A percentile compares a stretch with the other conserved stretches of the same genome.
These are phyloP conservation scores for Byssochlamys sp. DNA, from an alignment of 2,329 filamentous ascomycete species.

Conservation along the genomic window DNA sequence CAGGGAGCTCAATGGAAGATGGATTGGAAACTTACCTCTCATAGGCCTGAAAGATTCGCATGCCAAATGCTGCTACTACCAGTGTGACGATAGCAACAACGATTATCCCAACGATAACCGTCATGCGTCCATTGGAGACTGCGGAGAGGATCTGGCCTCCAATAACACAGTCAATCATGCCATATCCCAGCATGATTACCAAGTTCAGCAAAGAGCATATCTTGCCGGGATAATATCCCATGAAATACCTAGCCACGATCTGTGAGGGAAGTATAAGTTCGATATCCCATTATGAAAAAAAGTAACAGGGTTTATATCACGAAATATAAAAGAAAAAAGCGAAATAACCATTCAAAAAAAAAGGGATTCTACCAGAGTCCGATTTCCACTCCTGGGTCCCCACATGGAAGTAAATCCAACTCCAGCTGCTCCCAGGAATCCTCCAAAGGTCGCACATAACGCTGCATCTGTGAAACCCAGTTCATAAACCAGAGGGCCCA, in stretches of 20 bases:
- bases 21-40: slow-evolving; percentile 25
- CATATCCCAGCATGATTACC: slow-evolving; percentile 34
- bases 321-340: background rate
- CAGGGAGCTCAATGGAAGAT: background rate
- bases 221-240: slow-evolving; percentile 36
- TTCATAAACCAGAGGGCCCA: slow-evolving; percentile 31
- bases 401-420: slow-evolving; percentile 35
- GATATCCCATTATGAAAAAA: background rate
- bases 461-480: slow-evolving; percentile 34
- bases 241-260: slow-evolving; percentile 34
- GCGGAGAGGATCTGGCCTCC: slow-evolving; percentile 37
- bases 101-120: slow-evolving; percentile 30
- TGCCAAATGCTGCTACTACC: slow-evolving; percentile 31
- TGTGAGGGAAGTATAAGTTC: slow-evolving; percentile 11
- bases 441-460: slow-evolving; percentile 29
- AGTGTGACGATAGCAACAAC: slow-evolving; percentile 27
- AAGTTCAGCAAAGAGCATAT: slow-evolving; percentile 32
- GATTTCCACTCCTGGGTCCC: slow-evolving; percentile 33
- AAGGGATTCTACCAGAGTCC: slow-evolving; percentile 28
- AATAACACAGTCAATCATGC: slow-evolving; percentile 35
- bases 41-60: slow-evolving; percentile 35
- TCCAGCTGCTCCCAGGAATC: slow-evolving; percentile 22
- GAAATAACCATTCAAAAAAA: background rate
- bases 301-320: background rate
- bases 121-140: slow-evolving; percentile 28